phyloP scores from a whole-genome alignment of 306 rosid species.

The Prunus armeniaca region DNA sequence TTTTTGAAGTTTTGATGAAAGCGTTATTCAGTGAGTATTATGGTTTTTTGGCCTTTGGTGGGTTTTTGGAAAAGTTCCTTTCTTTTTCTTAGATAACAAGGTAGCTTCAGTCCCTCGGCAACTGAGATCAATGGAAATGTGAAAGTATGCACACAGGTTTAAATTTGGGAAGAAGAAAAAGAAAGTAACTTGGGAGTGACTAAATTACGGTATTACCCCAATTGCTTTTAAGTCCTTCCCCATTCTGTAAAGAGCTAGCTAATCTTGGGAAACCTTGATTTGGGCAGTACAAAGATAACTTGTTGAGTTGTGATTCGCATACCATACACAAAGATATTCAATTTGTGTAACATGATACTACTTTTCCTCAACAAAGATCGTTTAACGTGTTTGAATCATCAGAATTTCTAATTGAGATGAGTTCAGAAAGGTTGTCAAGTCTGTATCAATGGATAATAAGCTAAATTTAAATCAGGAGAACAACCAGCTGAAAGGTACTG shows the following conservation, averaged over 20 bases:
- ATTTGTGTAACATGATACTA: no score
- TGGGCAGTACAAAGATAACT: no score
- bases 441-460: background rate
- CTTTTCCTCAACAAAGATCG: no score
- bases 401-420: background rate
- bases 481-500: background rate
- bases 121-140: background rate
- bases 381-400: background rate
- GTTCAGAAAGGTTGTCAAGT: background rate
- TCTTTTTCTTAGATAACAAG: no score
- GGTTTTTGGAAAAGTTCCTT: no score
- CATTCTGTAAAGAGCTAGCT: no score
- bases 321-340: background rate
- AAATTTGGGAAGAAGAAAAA: background rate
- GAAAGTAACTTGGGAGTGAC: background rate
- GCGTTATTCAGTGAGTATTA: background rate
- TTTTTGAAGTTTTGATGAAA: slow-evolving; percentile 19
- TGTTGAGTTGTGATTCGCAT: background rate
- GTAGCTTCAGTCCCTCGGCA: no score
- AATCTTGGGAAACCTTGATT: no score
- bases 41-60: background rate
- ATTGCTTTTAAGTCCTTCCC: background rate
- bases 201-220: background rate
- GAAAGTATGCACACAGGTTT: background rate
- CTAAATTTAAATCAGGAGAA: background rate